Base-by-base conservation (phyloP, 257 asterid genomes). In the Primulina huaijiensis region DNA sequence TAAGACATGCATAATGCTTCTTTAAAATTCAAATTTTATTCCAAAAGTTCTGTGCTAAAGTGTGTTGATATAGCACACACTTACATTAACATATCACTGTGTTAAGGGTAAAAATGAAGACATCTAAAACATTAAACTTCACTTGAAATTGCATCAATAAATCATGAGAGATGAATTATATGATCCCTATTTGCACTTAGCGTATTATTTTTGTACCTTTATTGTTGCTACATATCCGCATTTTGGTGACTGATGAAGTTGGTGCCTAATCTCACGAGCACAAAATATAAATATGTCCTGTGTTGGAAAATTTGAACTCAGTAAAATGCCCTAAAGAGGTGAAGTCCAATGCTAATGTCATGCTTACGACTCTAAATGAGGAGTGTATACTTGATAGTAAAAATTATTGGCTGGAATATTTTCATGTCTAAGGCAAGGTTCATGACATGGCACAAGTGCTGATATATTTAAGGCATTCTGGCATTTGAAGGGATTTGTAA, bases 231-330 rank as follows among this genome's bases (percentile, higher is more conserved):
- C n/a, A 59, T 72, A 16, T 33, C 59, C 52, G 34, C 55, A 71
- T 70, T 64, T 35, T 70, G 46, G 40, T 68, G 67, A 62, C 10
- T 60, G 16, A 6, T 50, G 68, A 55, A 67, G 50, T 25, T 19
- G 58, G 37, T 38, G 50, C 74, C 31, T 50, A 60, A 23, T 12
- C 33, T 50, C 50, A 63, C 30, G 34, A 11, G 21, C 67, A 19
- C 55, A 56, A 50, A 31, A 16, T 5, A 6, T 50, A 50, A 50
- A 50, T 50, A 7, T 17, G 7, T 50, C 2, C 7, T 4, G 7
- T 46, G 20, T 64, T 70, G 27, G 25, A 69, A 43, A 30, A 57
- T 20, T 69, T 46, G 56, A 40, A 52, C 11, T 52, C n/a, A 31
- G 25, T 1, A n/a, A 31, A 11, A 50, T 12, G 23, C 70, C 2